phyloP scores from a whole-genome alignment of 305 asterid genomes.

The Lippia alba region DNA sequence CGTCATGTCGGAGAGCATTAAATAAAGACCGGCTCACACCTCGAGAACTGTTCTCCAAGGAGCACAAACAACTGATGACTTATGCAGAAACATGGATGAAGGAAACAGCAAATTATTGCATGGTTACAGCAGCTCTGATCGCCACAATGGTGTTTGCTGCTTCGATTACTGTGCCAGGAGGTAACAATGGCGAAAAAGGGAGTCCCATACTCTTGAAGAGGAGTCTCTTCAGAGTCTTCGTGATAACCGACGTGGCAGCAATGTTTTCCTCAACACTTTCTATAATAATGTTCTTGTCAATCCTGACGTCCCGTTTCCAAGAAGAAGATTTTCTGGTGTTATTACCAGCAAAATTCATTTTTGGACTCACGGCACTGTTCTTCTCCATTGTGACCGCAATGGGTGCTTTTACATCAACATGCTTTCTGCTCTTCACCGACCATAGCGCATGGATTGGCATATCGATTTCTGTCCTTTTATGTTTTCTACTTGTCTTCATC shows the following conservation, averaged over 20 bases:
- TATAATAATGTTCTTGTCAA: conserved; percentile 10
- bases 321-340: conserved; percentile 2
- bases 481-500: neutral
- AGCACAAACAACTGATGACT: conserved; percentile 30
- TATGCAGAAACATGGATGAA: conserved; percentile 52
- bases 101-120: conserved; percentile 42
- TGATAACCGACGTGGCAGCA: conserved; percentile 13
- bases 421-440: conserved; percentile 18
- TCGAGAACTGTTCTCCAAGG: conserved; percentile 19
- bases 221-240: conserved; percentile 11
- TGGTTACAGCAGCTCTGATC: conserved; percentile 45
- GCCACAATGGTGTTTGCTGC: conserved; percentile 45
- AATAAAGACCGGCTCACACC: conserved; percentile 31
- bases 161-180: conserved; percentile 48
- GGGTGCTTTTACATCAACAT: conserved; percentile 21
- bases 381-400: conserved; percentile 20
- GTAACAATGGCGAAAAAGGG: conserved; percentile 29
- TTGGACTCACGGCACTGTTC: neutral
- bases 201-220: conserved; percentile 26
- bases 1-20: neutral
- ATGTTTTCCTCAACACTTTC: conserved; percentile 29
- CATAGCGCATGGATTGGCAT: neutral
- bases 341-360: neutral
- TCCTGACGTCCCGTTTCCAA: neutral
- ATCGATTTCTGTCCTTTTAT: neutral